Percentiles rank a stretch among this genome's conserved stretches.
These are phyloP conservation scores for Yarrowia sp. DNA, from an alignment of 805 yeast species.

Conservation along the genomic window DNA sequence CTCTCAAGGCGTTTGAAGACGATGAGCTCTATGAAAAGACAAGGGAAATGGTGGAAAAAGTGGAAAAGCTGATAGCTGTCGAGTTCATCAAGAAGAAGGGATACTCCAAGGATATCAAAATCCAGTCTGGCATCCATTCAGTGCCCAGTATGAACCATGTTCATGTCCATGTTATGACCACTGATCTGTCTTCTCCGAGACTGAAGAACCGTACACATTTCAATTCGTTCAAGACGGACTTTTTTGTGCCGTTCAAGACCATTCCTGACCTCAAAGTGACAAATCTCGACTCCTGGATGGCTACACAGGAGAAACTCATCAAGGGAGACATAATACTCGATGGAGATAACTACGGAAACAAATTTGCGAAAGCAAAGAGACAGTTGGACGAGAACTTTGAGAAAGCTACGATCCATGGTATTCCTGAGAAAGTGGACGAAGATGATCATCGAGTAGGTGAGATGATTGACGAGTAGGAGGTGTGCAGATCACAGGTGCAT, in stretches of 20 bases:
- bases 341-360: slow-evolving; percentile 52
- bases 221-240: slow-evolving; percentile 70
- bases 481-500: background rate
- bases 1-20: slow-evolving; percentile 58
- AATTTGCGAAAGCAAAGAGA: slow-evolving; percentile 54
- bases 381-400: slow-evolving; percentile 52
- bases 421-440: slow-evolving; percentile 18
- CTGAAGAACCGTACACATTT: slow-evolving; percentile 71
- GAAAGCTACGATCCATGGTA: background rate
- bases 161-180: slow-evolving; percentile 75
- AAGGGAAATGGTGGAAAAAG: slow-evolving; percentile 52
- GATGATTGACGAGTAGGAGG: background rate
- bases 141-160: slow-evolving; percentile 72
- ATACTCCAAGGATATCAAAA: slow-evolving; percentile 6
- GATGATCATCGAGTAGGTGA: slow-evolving; percentile 3
- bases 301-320: slow-evolving; percentile 49
- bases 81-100: slow-evolving; percentile 47
- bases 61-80: slow-evolving; percentile 48
- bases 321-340: slow-evolving; percentile 55
- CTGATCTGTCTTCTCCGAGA: slow-evolving; percentile 62
- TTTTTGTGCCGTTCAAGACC: slow-evolving; percentile 64
- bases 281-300: slow-evolving; percentile 55
- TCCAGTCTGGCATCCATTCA: slow-evolving; percentile 54
- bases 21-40: slow-evolving; percentile 49
- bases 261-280: slow-evolving; percentile 53